Evolutionary conservation across 1,284 basidiomycete genomes (phyloP).

Genomic region (Pisolithus thermaeus): DNA sequence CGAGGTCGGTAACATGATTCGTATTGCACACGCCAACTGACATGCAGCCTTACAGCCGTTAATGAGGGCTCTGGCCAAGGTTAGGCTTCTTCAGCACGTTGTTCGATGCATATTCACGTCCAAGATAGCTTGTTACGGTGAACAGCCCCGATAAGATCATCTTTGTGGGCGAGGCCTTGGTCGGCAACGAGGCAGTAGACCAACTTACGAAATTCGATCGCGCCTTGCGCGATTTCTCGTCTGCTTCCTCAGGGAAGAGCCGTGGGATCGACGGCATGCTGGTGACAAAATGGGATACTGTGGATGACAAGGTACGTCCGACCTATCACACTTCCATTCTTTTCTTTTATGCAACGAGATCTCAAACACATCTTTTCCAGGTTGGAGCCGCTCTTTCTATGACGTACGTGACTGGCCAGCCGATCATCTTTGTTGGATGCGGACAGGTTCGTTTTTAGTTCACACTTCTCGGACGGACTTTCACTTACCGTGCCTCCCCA

Average conservation of each 20-base stretch:
- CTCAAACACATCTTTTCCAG: conserved; percentile 34
- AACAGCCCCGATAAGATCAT: conserved; percentile 95
- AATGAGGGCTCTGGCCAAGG: conserved; percentile 97
- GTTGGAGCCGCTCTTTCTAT: conserved; percentile 94
- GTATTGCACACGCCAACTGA: not conserved
- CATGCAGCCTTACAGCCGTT: conserved; percentile 52
- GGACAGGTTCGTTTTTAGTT: conserved; percentile 66
- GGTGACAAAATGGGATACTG: conserved; percentile 96
- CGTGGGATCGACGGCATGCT: conserved; percentile 96
- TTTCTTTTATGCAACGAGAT: not conserved
- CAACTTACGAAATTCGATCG: conserved; percentile 93
- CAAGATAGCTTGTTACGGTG: conserved; percentile 70
- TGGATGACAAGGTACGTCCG: conserved; percentile 75
- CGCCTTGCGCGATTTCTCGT: conserved; percentile 83
- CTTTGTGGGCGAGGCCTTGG: conserved; percentile 93
- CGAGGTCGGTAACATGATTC: conserved; percentile 55
- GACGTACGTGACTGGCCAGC: conserved; percentile 96
- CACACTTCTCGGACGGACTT: not conserved
- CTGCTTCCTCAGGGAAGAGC: conserved; percentile 59
- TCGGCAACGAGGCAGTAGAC: conserved; percentile 96
- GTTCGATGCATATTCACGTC: conserved; percentile 5
- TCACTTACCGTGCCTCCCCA: conserved; percentile 12
- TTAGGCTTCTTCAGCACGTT: conserved; percentile 25
- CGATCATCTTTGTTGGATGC: conserved; percentile 94
- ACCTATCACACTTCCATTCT: too few species aligned